Evolutionary conservation across 2,329 filamentous ascomycete genomes (phyloP).

Genomic region (Lachnellula subtilissima): DNA sequence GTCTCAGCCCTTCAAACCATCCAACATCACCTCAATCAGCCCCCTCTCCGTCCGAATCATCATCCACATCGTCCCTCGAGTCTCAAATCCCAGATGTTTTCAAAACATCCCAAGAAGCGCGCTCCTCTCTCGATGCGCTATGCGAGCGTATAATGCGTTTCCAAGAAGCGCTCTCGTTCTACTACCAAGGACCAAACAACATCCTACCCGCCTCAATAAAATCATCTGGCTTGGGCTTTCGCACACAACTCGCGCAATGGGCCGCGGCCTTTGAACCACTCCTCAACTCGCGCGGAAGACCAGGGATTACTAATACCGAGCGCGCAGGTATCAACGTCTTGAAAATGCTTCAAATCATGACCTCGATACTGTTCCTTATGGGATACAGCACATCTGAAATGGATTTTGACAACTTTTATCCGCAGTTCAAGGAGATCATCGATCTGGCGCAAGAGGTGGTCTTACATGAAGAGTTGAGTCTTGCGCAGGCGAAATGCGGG

Average conservation of each 20-base stretch:
- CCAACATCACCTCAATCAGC: constrained; percentile 25
- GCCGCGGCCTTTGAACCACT: constrained; percentile 51
- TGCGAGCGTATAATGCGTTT: constrained; percentile 54
- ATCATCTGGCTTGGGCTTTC: constrained; percentile 37
- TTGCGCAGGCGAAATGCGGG: constrained; percentile 21
- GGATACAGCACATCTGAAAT: constrained; percentile 55
- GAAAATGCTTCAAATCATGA: constrained; percentile 59
- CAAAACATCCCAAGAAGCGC: constrained; percentile 47
- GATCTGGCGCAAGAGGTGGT: constrained; percentile 55
- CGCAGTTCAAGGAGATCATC: constrained; percentile 51
- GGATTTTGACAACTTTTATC: constrained; percentile 51
- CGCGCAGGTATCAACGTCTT: constrained; percentile 56
- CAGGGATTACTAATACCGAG: constrained; percentile 46
- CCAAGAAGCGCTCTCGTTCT: constrained; percentile 49
- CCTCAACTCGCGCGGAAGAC: constrained; percentile 42
- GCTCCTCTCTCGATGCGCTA: constrained; percentile 51
- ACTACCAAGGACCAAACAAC: constrained; percentile 41
- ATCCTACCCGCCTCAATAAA: constrained; percentile 37
- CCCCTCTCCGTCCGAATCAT: constrained; percentile 40
- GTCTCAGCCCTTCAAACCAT: constrained; percentile 37
- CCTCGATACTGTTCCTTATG: constrained; percentile 53
- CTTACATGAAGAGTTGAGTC: constrained; percentile 27
- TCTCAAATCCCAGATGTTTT: constrained; percentile 35
- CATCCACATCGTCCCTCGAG: constrained; percentile 17
- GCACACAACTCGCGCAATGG: constrained; percentile 50